A percentile compares a stretch with the other conserved stretches of the same genome.
These are phyloP conservation scores for Penicillium tannophilum DNA, from an alignment of 495 filamentous ascomycete species.

Conservation along the genomic window DNA sequence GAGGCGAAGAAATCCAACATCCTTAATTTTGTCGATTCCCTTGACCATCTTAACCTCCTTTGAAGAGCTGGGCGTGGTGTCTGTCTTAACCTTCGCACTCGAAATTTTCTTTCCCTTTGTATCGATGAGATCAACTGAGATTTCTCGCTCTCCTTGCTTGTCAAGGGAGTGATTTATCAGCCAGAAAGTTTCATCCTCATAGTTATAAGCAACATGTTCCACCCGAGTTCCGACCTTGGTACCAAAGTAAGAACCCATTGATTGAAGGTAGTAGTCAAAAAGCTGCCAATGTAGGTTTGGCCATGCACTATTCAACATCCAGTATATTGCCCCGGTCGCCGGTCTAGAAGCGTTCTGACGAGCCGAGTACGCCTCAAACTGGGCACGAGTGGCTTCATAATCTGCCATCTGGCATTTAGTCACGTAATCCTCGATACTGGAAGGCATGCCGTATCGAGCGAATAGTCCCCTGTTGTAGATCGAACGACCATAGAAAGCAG, in stretches of 20 bases:
- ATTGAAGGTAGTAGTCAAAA: constrained; percentile 64
- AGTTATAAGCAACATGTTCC: constrained; percentile 63
- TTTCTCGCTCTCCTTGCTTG: constrained; percentile 39
- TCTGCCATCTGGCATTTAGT: constrained; percentile 59
- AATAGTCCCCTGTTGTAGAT: constrained; percentile 60
- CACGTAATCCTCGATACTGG: constrained; percentile 56
- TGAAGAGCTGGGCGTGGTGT: constrained; percentile 30
- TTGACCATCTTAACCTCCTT: constrained; percentile 24
- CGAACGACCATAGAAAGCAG: constrained; percentile 53
- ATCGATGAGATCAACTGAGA: constrained; percentile 53
- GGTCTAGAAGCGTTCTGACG: constrained; percentile 53
- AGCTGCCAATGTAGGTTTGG: constrained; percentile 68
- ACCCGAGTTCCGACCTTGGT: constrained; percentile 52
- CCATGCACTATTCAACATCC: constrained; percentile 71
- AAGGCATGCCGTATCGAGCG: constrained; percentile 55
- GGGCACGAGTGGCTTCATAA: constrained; percentile 62
- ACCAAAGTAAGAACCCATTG: constrained; percentile 62
- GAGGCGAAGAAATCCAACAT: constrained; percentile 56
- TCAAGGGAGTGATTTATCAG: constrained; percentile 58
- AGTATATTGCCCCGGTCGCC: constrained; percentile 65
- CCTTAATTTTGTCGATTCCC: constrained; percentile 37
- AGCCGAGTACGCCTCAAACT: constrained; percentile 60
- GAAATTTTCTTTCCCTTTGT: constrained; percentile 44
- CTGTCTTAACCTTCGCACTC: constrained; percentile 20
- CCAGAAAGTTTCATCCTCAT: constrained; percentile 45